A percentile compares a stretch with the other conserved stretches of the same genome.
Conservation (phyloP, 1,284 basidiomycete genomes). For the Cryptococcus sp. region DNA sequence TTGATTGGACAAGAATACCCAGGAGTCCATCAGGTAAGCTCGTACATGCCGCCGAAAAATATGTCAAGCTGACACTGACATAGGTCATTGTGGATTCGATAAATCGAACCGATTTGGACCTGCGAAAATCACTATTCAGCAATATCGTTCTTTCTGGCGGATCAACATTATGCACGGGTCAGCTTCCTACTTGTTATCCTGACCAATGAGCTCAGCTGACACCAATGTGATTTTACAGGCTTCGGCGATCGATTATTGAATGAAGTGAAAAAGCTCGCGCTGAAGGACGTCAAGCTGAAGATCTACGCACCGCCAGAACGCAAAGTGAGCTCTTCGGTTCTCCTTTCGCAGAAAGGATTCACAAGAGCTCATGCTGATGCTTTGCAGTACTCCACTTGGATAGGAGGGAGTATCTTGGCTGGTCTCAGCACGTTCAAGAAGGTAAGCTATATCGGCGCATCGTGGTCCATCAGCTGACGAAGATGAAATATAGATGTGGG, state of each 20-base stretch:
- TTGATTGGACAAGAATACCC: slow-evolving; percentile 94
- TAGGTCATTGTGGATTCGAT: slow-evolving; percentile 59
- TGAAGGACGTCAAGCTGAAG: slow-evolving; percentile 98
- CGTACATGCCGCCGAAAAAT: slow-evolving; percentile 18
- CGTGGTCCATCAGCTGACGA: too few species aligned
- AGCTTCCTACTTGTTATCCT: slow-evolving; percentile 32
- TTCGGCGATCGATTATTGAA: slow-evolving; percentile 94
- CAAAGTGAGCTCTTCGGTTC: slow-evolving; percentile 58
- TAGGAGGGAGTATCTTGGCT: slow-evolving; percentile 93
- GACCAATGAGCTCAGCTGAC: slow-evolving; percentile 11
- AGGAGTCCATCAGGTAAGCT: slow-evolving; percentile 91
- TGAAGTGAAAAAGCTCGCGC: slow-evolving; percentile 93
- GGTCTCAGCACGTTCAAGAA: slow-evolving; percentile 97
- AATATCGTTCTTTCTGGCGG: slow-evolving; percentile 97
- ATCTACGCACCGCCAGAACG: slow-evolving; percentile 99
- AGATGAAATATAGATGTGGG: slow-evolving; percentile 76
- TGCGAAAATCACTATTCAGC: slow-evolving; percentile 91
- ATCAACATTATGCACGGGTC: slow-evolving; percentile 89
- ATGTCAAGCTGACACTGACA: background rate
- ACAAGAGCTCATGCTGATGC: too few species aligned
- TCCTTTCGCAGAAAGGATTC: too few species aligned
- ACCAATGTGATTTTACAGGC: slow-evolving; percentile 57
- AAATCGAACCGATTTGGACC: slow-evolving; percentile 65
- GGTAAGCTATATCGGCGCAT: slow-evolving; percentile 57
- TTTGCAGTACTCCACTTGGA: slow-evolving; percentile 92